Conservation (phyloP, 305 asterid genomes). For the Fraxinus sp. region DNA sequence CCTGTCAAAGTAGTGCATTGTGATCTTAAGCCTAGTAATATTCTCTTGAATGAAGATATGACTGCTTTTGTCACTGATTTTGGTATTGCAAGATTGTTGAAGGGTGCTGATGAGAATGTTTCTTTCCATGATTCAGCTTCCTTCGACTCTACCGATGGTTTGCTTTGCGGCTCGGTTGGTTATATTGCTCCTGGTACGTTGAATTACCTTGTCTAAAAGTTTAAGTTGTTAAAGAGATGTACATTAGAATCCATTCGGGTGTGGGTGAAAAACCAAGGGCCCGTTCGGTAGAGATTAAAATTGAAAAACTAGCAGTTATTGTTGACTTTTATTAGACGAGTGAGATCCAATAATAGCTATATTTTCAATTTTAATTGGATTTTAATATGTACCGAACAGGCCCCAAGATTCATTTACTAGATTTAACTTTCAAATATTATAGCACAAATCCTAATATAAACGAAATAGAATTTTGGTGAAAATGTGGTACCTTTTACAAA, state of each 20-base stretch:
- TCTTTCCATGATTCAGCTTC: conserved; percentile 45
- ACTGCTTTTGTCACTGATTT: conserved; percentile 78
- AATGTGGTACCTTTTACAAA: not conserved
- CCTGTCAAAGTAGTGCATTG: conserved; percentile 83
- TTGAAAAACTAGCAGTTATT: no score
- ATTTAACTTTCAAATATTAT: no score
- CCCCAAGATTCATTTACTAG: not conserved
- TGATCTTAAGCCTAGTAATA: conserved; percentile 84
- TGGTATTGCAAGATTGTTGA: conserved; percentile 65
- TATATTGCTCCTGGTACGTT: conserved; percentile 84
- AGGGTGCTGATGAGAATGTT: conserved; percentile 34
- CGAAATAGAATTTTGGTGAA: not conserved
- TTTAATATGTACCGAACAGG: no score
- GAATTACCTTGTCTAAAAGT: not conserved
- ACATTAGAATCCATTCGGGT: not conserved
- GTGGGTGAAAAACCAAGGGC: not conserved
- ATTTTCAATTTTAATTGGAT: no score
- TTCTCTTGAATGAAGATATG: conserved; percentile 66
- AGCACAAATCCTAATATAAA: no score
- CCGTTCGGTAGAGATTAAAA: no score
- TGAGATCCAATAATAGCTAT: no score
- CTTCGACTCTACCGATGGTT: conserved; percentile 60
- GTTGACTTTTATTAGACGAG: no score
- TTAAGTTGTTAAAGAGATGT: not conserved
- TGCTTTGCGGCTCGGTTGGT: conserved; percentile 79